A percentile compares a stretch with the other conserved stretches of the same genome.
phyloP scores from a whole-genome alignment of 306 rosid genomes.

The Malus sieversii region DNA sequence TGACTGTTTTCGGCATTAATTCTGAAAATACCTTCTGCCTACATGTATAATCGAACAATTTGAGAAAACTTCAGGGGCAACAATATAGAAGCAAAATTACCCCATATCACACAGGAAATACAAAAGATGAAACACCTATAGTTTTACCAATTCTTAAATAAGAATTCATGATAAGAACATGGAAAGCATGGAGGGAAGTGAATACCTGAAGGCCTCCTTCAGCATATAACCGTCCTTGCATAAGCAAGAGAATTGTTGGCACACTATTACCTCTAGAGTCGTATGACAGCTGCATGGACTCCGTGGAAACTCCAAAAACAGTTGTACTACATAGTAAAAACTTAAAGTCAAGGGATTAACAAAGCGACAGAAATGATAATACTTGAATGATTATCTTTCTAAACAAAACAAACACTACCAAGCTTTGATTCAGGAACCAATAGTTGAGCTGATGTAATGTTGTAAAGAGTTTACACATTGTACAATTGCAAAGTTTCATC shows the following conservation, averaged over 20 bases:
- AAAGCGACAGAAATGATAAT: neutral
- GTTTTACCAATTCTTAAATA: neutral
- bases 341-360: slow-evolving; percentile 5
- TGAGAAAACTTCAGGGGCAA: neutral
- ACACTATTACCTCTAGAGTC: slow-evolving; percentile 92
- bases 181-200: neutral
- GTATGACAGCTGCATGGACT: slow-evolving; percentile 82
- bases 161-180: neutral
- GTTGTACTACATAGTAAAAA: slow-evolving; percentile 50
- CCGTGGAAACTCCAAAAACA: slow-evolving; percentile 90
- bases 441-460: neutral
- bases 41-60: slow-evolving; percentile 19
- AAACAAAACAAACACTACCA: neutral
- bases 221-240: slow-evolving; percentile 67
- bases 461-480: neutral
- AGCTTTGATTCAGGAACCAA: neutral
- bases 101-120: neutral
- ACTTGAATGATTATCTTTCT: neutral
- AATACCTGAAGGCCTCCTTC: slow-evolving; percentile 84
- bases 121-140: neutral
- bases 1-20: slow-evolving; percentile 70
- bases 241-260: slow-evolving; percentile 79
- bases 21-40: slow-evolving; percentile 95
- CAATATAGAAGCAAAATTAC: neutral
- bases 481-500: neutral